Base-by-base conservation (phyloP, 768 basidiomycete species). In the Cyclocybe aegerita region DNA sequence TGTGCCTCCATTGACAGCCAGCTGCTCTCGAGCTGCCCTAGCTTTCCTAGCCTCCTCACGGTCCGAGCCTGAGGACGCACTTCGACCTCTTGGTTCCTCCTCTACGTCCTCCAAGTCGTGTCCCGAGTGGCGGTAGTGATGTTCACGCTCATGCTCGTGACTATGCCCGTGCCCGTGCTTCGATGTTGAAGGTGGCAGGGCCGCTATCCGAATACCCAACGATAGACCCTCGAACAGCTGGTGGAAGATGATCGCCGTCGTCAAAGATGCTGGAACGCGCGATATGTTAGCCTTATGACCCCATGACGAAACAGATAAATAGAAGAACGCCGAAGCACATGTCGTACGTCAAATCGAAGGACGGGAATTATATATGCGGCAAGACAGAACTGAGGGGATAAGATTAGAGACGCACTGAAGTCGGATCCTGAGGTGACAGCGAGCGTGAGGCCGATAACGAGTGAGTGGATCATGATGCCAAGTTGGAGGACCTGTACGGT, bases 161-260 rank as follows among this genome's bases (percentile, higher is more conserved):
- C 46, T 51, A 29, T 46, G 50, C 35, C 32, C 32, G 35, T 32
- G 51, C 35, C 4, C 60, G 23, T 16, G 48, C 14, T 10, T 52
- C 15, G 35, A n/a, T n/a, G n/a, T n/a, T n/a, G 57, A 52, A 15
- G 80, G 70, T 0, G 87, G 85, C 10, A 92, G 72, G 2, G 79
- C 74, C 1, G 90, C 81, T 61, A 90, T 88, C 11, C 90, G 80
- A 45, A 92, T 88, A 2, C 90, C 90, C 17, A 93, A 76, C 0
- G 90, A 90, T 8, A 93, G 75, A 0, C 90, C 90, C 60, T 92
- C 90, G 57, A 92, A 93, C 8, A 91, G 72, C 59, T 93, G 90
- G 61, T 93, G 91, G 65, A 92, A 92, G 17, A 82, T 70, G 31
- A 92, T 81, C 1, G 89, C 89, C 4, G 85, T 80, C 9, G 87